These are phyloP conservation scores for Fusarium sp. DNA, from an alignment of 2,329 filamentous ascomycete species.

Conservation along the genomic window DNA sequence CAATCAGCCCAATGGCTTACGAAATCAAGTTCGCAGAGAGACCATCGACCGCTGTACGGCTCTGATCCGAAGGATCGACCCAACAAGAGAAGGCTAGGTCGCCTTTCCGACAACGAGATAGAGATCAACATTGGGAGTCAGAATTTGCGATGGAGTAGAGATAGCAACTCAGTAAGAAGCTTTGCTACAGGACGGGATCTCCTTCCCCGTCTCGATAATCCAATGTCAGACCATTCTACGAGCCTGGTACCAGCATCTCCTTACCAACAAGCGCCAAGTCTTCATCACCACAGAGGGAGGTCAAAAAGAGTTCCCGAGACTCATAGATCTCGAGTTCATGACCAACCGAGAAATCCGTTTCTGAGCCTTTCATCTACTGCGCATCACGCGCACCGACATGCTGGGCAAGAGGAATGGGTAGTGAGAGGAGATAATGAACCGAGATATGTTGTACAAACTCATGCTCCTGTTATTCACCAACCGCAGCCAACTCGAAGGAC, in stretches of 20 bases:
- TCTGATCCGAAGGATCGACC: neutral
- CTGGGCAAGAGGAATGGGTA: neutral
- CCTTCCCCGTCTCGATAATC: neutral
- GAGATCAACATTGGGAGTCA: constrained; percentile 49
- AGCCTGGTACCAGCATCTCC: neutral
- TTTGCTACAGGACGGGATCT: constrained; percentile 5
- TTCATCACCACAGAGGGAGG: neutral
- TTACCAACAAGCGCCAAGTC: neutral
- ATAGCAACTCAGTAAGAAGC: constrained; percentile 46
- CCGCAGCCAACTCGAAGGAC: constrained; percentile 43
- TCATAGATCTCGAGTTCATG: no score
- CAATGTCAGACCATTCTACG: neutral
- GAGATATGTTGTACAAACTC: constrained; percentile 29
- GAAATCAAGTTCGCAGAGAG: constrained; percentile 1
- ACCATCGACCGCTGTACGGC: neutral
- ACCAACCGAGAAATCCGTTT: neutral
- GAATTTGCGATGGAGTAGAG: constrained; percentile 48
- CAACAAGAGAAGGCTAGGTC: neutral
- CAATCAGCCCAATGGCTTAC: neutral
- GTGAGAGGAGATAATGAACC: constrained; percentile 15
- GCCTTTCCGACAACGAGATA: constrained; percentile 23
- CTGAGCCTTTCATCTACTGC: neutral
- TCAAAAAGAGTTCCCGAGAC: neutral
- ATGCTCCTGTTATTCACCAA: constrained; percentile 41
- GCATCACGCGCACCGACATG: neutral